Conservation (phyloP, 129 eudicot species). For the Helichrysum umbraculigerum region DNA sequence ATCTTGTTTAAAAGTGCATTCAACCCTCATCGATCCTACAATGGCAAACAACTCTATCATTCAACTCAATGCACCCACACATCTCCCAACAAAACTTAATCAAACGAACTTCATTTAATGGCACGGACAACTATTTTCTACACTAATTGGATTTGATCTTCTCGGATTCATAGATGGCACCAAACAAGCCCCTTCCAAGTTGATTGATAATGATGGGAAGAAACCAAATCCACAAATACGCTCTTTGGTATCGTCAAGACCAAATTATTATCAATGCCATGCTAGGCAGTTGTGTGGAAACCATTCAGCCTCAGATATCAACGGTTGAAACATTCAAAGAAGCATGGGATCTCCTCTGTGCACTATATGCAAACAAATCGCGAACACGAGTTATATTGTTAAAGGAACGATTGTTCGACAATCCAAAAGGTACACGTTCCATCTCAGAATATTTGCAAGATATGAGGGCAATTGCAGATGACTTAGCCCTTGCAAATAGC, state of each 20-base stretch:
- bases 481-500: background rate
- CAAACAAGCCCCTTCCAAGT: too few relatives aligned
- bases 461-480: slow-evolving; percentile 7
- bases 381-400: background rate
- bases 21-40: too few relatives aligned
- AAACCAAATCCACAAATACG: too few relatives aligned
- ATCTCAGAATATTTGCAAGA: background rate
- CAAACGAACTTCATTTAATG: too few relatives aligned
- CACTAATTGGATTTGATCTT: too few relatives aligned
- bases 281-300: background rate
- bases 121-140: too few relatives aligned
- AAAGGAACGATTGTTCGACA: background rate
- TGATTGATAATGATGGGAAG: too few relatives aligned
- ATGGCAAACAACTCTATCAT: too few relatives aligned
- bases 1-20: too few relatives aligned
- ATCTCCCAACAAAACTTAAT: too few relatives aligned
- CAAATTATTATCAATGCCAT: background rate
- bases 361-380: background rate
- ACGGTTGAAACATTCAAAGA: background rate
- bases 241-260: background rate
- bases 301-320: background rate
- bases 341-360: background rate
- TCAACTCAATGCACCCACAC: too few relatives aligned
- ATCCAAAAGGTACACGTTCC: background rate
- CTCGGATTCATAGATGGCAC: too few relatives aligned